Base-by-base conservation (phyloP, 2,329 filamentous ascomycete genomes). In the Teratosphaeria gauchensis region DNA sequence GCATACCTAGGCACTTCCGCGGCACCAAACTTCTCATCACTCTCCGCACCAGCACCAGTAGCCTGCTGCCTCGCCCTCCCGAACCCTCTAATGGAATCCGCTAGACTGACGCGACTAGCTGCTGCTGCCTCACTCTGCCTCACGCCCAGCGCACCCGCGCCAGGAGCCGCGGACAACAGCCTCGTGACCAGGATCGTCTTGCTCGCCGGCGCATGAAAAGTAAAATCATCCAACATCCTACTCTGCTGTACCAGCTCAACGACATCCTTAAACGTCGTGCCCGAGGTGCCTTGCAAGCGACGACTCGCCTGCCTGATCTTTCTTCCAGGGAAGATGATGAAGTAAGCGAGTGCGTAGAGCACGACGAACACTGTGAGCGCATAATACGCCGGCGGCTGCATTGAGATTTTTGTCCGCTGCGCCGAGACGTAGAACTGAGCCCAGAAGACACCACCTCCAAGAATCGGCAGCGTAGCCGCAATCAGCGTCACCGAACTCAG, bases 211-310 rank as follows among this genome's bases (percentile, higher is more conserved):
- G 85, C 82, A 55, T 84, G 80, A 70, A 96, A 92, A 0, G 87
- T 82, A 9, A 84, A 80, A 68, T 96, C 91, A 4, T 82, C 78
- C 1, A 89, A 77, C 19, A 95, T 77, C 28, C 87, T 86, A 51
- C 85, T 86, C 64, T 86, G 85, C 60, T 89, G 84, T 51, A 92
- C 78, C 70, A 92, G 92, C 68, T 84, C 87, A 65, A 95, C 81
- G 24, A 92, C 78, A 70, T 92, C 90, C 1, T 88, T 88, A 19
- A 95, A 78, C 53, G 82, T 89, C 61, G 80, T 82, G 48, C 89
- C 84, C 4, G 80, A 80, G 69, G 95, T 90, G 78, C 80, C n/a
- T 84, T 64, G 11, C 12, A 53, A 14, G 5, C n/a, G 52, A 19
- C 31, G 28, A 31, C 28, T 31, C 8, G 52, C 52, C 16, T 31